Evolutionary conservation across 148 eudicot genomes (phyloP).

Genomic region (Rhododendron vialii): DNA sequence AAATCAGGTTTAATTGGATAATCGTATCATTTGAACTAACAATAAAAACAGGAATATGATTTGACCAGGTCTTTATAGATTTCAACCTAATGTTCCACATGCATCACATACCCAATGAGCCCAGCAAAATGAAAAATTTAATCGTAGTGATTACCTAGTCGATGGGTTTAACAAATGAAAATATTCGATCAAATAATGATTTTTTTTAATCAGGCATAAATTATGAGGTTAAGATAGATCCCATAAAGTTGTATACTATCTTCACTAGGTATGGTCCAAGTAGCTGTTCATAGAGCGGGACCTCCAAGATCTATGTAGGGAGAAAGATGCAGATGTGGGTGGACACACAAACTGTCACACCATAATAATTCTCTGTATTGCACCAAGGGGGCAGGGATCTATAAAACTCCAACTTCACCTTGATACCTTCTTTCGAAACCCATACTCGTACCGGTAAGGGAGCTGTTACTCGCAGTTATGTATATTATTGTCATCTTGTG

Average conservation of each 20-base stretch:
- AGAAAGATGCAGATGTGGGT: not conserved
- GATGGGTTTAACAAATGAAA: too few relatives aligned
- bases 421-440: not conserved
- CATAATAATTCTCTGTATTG: not conserved
- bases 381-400: not conserved
- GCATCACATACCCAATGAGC: not conserved
- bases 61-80: not conserved
- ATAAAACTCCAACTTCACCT: not conserved
- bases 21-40: not conserved
- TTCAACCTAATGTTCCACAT: not conserved
- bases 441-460: not conserved
- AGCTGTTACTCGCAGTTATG: too few relatives aligned
- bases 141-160: too few relatives aligned
- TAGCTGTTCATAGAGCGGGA: not conserved
- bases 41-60: not conserved
- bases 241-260: too few relatives aligned
- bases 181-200: too few relatives aligned
- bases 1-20: not conserved
- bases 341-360: not conserved
- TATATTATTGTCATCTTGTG: too few relatives aligned
- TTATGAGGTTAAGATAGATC: too few relatives aligned
- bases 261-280: not conserved
- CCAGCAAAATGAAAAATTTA: too few relatives aligned
- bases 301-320: too few relatives aligned
- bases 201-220: too few relatives aligned